Evolutionary conservation across 305 asterid genomes (phyloP), one percentile per base, ranked within the genome.

Genomic region (Vinca major): DNA sequence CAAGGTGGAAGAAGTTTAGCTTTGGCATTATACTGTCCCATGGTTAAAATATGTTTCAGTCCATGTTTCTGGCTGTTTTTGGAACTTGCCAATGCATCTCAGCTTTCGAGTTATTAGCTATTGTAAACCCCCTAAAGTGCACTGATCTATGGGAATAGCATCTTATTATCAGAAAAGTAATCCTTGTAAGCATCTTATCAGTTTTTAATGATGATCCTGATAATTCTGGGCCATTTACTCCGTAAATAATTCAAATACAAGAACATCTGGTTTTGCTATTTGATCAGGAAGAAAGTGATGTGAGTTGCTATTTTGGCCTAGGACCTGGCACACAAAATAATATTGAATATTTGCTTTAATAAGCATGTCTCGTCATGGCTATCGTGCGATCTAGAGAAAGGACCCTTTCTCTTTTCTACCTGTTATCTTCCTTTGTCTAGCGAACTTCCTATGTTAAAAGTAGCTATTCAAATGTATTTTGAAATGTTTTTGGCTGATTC

Each of bases 381-480:
- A 16, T 62, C 66, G n/a, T 41, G 33, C 21, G 7, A 16, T 33
- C 33, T 26, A 7, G 7, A 3, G 4, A 20, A 63, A 3, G 41
- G 16, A 3, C 20, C 4, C 68, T 64, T 64, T 6, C 11, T 21
- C 61, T 55, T 47, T 47, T 20, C 44, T 48, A 7, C 11, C 26
- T 26, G 56, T 19, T 47, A 1, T 19, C 41, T 26, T 26, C 33
- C 20, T 36, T 58, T 58, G 63, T 19, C 10, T 36, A 0, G 17
- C 9, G 6, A 7, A 13, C 4, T 36, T 33, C 45, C 12, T 53
- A 26, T 11, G 26, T 45, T 14, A 55, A 12, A 68, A 14, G 41
- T 63, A 20, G 62, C 51, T 71, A 53, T 71, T 47, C 16, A 6
- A 12, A 7, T 44, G 17, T 10, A 44, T n/a, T 63, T 63, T 13